phyloP scores from a whole-genome alignment of 805 yeast genomes.

The Pichia membranifaciens region DNA sequence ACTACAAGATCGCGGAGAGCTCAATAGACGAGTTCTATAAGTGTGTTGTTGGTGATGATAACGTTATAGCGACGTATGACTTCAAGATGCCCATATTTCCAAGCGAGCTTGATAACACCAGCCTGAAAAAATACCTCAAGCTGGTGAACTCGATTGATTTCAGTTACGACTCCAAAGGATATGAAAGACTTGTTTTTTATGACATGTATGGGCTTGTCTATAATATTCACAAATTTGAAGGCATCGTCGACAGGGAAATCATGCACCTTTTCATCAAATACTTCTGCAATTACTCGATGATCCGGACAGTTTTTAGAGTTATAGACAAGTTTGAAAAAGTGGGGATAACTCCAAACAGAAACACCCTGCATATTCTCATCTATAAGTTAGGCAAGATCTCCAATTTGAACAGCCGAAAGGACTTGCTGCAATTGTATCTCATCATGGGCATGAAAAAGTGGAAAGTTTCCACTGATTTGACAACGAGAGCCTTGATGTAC shows the following conservation, averaged over 20 bases:
- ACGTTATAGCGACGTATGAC: background rate
- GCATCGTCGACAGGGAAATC: conserved; percentile 1
- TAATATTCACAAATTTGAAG: conserved; percentile 7
- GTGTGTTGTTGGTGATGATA: background rate
- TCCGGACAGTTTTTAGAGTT: background rate
- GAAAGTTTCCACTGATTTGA: conserved; percentile 6
- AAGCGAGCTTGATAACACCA: background rate
- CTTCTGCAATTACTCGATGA: background rate
- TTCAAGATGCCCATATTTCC: conserved; percentile 7
- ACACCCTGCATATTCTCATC: conserved; percentile 8
- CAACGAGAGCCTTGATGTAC: conserved; percentile 1
- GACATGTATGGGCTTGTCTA: conserved; percentile 1
- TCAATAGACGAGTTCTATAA: background rate
- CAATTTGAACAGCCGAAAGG: background rate
- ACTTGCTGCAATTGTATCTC: conserved; percentile 1
- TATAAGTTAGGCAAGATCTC: background rate
- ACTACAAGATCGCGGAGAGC: background rate
- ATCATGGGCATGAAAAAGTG: conserved; percentile 1
- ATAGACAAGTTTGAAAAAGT: conserved; percentile 6
- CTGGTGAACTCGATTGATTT: conserved; percentile 4
- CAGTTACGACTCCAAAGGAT: background rate
- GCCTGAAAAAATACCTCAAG: conserved; percentile 1
- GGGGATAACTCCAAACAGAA: conserved; percentile 8
- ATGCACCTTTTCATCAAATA: conserved; percentile 10
- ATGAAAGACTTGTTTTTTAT: background rate